phyloP scores from a whole-genome alignment of 2,329 filamentous ascomycete species.

The Fusarium heterosporum region DNA sequence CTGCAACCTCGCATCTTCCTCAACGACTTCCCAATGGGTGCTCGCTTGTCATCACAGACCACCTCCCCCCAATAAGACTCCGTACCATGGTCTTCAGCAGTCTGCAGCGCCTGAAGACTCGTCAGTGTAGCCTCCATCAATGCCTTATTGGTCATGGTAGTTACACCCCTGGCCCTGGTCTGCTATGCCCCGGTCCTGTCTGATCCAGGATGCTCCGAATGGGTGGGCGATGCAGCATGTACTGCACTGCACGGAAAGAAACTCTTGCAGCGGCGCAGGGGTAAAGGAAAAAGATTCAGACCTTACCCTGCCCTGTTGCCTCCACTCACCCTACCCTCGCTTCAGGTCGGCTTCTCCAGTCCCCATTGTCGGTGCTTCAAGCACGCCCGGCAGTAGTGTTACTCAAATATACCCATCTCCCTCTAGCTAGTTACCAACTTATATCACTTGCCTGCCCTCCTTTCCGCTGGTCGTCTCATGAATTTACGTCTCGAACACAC shows the following conservation, averaged over 20 bases:
- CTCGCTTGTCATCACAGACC: slow-evolving; percentile 43
- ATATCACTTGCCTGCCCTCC: slow-evolving; percentile 48
- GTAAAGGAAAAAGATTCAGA: slow-evolving; percentile 20
- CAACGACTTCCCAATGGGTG: slow-evolving; percentile 35
- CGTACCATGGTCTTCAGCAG: slow-evolving; percentile 35
- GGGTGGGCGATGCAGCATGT: slow-evolving; percentile 38
- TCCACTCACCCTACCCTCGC: slow-evolving; percentile 32
- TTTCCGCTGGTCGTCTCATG: slow-evolving; percentile 31
- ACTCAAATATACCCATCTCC: slow-evolving; percentile 22
- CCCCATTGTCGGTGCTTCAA: slow-evolving; percentile 29
- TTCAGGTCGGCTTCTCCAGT: slow-evolving; percentile 32
- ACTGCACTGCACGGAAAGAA: slow-evolving; percentile 36
- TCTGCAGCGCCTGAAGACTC: slow-evolving; percentile 34
- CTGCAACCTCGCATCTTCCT: slow-evolving; percentile 31
- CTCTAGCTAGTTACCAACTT: slow-evolving; percentile 46
- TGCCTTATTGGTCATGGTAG: slow-evolving; percentile 42
- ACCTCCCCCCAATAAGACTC: slow-evolving; percentile 41
- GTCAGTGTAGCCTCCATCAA: slow-evolving; percentile 32
- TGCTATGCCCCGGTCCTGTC: slow-evolving; percentile 18
- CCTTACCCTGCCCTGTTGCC: slow-evolving; percentile 12
- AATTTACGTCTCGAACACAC: slow-evolving; percentile 26
- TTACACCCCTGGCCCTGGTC: slow-evolving; percentile 37
- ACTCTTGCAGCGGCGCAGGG: slow-evolving; percentile 41
- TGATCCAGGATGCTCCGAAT: slow-evolving; percentile 42
- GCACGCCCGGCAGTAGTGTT: slow-evolving; percentile 34